phyloP scores from a whole-genome alignment of 2,329 filamentous ascomycete genomes.

The Trichoderma semiorbis region DNA sequence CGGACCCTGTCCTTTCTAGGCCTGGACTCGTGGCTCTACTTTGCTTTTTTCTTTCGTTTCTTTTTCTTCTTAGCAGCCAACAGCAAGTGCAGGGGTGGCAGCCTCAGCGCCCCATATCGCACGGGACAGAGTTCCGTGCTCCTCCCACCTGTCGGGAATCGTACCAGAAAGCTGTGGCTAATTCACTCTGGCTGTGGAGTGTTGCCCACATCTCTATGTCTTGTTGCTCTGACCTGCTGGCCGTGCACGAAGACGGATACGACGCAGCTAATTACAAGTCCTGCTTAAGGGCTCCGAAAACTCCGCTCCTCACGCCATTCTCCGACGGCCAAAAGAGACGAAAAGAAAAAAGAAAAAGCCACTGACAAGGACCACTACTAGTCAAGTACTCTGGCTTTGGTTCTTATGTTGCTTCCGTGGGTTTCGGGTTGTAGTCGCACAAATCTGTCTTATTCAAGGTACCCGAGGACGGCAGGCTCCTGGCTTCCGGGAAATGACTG shows the following conservation, averaged over 20 bases:
- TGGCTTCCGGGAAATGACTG: slow-evolving; percentile 7
- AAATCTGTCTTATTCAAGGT: slow-evolving; percentile 4
- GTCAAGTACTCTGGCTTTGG: not conserved
- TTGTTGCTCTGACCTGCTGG: not conserved
- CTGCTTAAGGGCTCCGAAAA: not conserved
- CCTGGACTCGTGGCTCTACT: not conserved
- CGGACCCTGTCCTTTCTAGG: not conserved
- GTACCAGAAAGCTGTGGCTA: not conserved
- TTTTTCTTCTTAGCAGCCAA: not conserved
- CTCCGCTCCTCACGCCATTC: slow-evolving; percentile 14
- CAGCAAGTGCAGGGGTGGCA: not conserved
- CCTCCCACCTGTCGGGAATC: not conserved
- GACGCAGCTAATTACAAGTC: not conserved
- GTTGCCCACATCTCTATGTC: not conserved
- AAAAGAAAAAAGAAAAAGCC: not conserved
- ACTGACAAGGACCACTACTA: not conserved
- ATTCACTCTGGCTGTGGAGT: not conserved
- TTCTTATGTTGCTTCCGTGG: not conserved
- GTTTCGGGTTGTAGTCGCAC: slow-evolving; percentile 1
- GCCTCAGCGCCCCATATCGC: not conserved
- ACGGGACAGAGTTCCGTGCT: not conserved
- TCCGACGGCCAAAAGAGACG: not conserved
- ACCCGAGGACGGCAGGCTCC: not conserved
- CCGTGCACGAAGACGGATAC: not conserved
- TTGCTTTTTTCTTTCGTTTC: not conserved